Evolutionary conservation across 2,329 filamentous ascomycete species (phyloP).

Genomic region (Aspergillus costaricaensis): DNA sequence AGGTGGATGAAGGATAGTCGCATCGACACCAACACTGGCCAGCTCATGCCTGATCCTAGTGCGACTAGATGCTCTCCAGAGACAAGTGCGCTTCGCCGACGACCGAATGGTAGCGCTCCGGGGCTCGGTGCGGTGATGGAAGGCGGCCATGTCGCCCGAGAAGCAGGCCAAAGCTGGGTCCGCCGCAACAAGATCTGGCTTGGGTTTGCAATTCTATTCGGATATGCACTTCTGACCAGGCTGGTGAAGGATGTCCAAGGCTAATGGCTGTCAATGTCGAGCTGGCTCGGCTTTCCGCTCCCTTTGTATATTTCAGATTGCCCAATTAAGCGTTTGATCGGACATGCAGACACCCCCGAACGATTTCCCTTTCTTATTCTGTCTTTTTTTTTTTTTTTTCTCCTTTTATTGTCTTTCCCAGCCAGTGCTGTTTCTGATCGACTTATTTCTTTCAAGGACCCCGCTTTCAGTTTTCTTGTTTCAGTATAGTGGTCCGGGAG

Average conservation of each 20-base stretch:
- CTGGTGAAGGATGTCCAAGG: constrained; percentile 61
- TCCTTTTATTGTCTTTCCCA: background rate
- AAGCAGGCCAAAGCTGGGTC: constrained; percentile 81
- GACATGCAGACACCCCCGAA: background rate
- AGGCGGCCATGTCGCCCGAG: constrained; percentile 70
- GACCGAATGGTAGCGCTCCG: constrained; percentile 58
- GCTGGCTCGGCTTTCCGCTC: background rate
- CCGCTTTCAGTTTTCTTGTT: background rate
- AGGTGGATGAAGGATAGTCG: constrained; percentile 84
- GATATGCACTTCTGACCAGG: constrained; percentile 80
- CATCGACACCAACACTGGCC: constrained; percentile 76
- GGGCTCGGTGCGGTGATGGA: constrained; percentile 70
- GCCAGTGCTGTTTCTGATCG: background rate
- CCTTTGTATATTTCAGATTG: background rate
- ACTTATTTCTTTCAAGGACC: background rate
- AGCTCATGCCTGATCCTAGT: constrained; percentile 58
- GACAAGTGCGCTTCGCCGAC: constrained; percentile 65
- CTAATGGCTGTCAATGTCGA: constrained; percentile 30
- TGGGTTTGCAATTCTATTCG: constrained; percentile 68
- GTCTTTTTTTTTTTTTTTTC: no score
- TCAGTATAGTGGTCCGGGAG: background rate
- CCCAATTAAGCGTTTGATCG: background rate
- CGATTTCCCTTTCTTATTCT: no score
- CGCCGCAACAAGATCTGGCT: constrained; percentile 76
- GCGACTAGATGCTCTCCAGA: constrained; percentile 60